phyloP scores from a whole-genome alignment of 106 monocot genomes.

The Dioscorea alata region DNA sequence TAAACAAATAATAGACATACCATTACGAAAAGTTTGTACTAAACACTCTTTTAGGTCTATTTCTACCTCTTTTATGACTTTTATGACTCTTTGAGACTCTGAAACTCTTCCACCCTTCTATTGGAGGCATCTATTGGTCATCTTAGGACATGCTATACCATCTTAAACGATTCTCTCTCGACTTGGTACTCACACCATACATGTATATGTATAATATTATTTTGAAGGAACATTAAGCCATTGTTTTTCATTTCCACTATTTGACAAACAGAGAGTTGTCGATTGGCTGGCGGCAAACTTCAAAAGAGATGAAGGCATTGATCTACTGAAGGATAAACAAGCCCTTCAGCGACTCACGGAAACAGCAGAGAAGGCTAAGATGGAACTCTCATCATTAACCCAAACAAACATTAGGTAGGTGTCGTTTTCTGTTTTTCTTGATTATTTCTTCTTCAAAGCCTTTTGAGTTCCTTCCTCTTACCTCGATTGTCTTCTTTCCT shows the following conservation, averaged over 20 bases:
- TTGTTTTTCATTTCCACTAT: neutral
- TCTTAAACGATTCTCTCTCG: too few relatives aligned
- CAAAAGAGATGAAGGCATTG: constrained; percentile 82
- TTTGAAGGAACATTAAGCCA: neutral
- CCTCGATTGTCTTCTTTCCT: neutral
- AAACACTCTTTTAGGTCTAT: too few relatives aligned
- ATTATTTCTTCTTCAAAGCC: neutral
- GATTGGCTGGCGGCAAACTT: constrained; percentile 74
- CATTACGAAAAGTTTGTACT: too few relatives aligned
- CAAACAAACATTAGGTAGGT: constrained; percentile 79
- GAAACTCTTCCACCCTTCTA: too few relatives aligned
- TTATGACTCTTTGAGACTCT: too few relatives aligned
- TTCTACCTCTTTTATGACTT: too few relatives aligned
- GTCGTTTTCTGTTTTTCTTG: neutral
- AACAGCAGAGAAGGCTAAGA: constrained; percentile 91
- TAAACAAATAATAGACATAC: too few relatives aligned
- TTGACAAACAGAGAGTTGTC: constrained; percentile 55
- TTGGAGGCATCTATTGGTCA: too few relatives aligned
- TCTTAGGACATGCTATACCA: too few relatives aligned
- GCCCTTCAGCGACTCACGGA: constrained; percentile 86
- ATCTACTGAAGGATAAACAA: constrained; percentile 88
- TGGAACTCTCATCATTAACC: constrained; percentile 78
- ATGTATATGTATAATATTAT: neutral
- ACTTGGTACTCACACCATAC: too few relatives aligned
- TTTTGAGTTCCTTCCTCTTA: neutral